phyloP scores from a whole-genome alignment of 2,329 filamentous ascomycete species.

The Colletotrichum horii region DNA sequence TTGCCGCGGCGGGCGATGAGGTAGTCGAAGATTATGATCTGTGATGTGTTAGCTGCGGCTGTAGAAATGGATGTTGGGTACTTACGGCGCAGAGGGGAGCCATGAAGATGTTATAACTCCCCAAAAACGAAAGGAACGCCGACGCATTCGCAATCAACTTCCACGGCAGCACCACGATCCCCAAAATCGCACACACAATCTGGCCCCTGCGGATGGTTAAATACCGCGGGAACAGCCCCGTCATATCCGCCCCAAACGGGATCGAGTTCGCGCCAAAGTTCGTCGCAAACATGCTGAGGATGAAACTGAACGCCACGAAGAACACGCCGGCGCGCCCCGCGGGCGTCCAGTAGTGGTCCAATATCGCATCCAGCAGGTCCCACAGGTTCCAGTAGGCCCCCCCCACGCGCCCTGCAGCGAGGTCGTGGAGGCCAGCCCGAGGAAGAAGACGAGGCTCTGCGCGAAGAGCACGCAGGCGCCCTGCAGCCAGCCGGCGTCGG shows the following conservation, averaged over 20 bases:
- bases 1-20: conserved; percentile 35
- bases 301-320: conserved; percentile 30
- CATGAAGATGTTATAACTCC: conserved; percentile 32
- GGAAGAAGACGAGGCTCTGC: conserved; percentile 31
- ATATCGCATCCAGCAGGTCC: conserved; percentile 38
- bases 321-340: conserved; percentile 36
- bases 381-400: conserved; percentile 42
- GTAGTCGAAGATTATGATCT: conserved; percentile 40
- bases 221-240: conserved; percentile 33
- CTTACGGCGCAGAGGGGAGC: conserved; percentile 28
- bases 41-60: not conserved
- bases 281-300: conserved; percentile 26
- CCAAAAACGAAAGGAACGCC: conserved; percentile 29
- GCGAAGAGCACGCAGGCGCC: conserved; percentile 29
- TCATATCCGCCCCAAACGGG: conserved; percentile 38
- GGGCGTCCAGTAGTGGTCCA: conserved; percentile 38
- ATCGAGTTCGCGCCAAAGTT: conserved; percentile 35
- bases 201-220: conserved; percentile 37
- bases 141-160: conserved; percentile 29
- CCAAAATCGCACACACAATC: conserved; percentile 34
- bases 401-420: conserved; percentile 37
- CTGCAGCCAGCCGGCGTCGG: conserved; percentile 35
- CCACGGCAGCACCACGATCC: conserved; percentile 35
- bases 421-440: conserved; percentile 34
- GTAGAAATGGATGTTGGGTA: not conserved